Base-by-base conservation (phyloP, 495 filamentous ascomycete genomes). In the Tuber melanosporum region DNA sequence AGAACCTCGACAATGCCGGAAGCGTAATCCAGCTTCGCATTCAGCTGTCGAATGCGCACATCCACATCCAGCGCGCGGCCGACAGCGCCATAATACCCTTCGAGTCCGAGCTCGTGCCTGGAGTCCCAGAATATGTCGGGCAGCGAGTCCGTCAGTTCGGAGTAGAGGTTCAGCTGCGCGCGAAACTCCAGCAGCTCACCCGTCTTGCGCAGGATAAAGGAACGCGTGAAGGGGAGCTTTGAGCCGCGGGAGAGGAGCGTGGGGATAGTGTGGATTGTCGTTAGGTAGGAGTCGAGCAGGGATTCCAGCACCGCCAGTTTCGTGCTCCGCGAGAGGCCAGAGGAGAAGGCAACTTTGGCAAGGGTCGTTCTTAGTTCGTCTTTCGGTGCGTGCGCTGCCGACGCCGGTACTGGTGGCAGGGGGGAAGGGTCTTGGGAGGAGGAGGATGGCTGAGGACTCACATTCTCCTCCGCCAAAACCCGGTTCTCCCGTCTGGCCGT, bases 121-220 rank as follows among this genome's bases (percentile, higher is more conserved):
- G 90, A 93, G 82, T 98, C 95, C 95, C 95, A 99, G 85, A 99
- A 98, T 43, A 99, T 88, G 85, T 99, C 95, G 0, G 95, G 95
- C 10, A 98, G 87, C 22, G 93, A 93, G 85, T 99, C 95, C 0
- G 95, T 99, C 72, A 99, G 88, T 83, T 99, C 95, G 9, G 94
- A 96, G 85, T 98, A 98, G 72, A 98, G 92, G 83, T 99, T 99
- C 71, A 99, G 86, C 83, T 97, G 95, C 9, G 94, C 94, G 45
- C 95, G 91, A 47, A 98, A 89, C 83, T 89, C 91, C 15, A 99
- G 87, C n/a, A 99, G 88, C 81, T 98, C 92, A 43, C 95, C 95
- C 0, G 95, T 98, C 83, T 98, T 98, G 74, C 92, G 91, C 41
- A 98, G 88, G 79, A 98, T 94, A 83, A 94, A 93, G 52, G 87